A percentile compares a stretch with the other conserved stretches of the same genome.
phyloP scores from a whole-genome alignment of 371 early-diverging fungal species.

The Mortierella sp. region DNA sequence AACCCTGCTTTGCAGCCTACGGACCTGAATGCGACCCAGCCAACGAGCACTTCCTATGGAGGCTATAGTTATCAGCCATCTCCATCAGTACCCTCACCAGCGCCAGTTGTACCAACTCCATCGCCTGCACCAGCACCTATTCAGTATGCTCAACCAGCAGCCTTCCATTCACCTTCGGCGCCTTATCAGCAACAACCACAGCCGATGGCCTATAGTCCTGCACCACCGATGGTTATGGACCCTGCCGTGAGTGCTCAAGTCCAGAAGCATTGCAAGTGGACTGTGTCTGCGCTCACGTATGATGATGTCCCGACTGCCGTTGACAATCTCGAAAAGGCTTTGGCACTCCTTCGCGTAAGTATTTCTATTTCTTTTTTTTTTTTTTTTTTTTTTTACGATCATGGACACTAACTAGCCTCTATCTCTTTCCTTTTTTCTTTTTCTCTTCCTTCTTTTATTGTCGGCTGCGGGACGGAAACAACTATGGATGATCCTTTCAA shows the following conservation, averaged over 20 bases:
- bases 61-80: constrained; percentile 14
- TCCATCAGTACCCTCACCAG: constrained; percentile 7
- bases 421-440: not conserved
- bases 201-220: constrained; percentile 24
- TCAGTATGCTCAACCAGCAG: constrained; percentile 18
- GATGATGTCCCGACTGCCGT: constrained; percentile 92
- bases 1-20: too few species aligned
- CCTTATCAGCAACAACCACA: constrained; percentile 18
- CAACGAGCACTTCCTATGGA: constrained; percentile 12
- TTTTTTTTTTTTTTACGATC: not conserved
- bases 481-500: too few species aligned
- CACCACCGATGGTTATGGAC: constrained; percentile 56
- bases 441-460: not conserved
- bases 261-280: constrained; percentile 92
- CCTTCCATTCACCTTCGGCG: constrained; percentile 27
- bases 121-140: constrained; percentile 4
- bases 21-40: too few species aligned
- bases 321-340: constrained; percentile 82
- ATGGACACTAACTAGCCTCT: not conserved
- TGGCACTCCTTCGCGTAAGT: constrained; percentile 58
- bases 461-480: too few species aligned
- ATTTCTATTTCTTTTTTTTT: not conserved
- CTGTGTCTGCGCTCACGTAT: constrained; percentile 94
- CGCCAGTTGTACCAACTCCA: constrained; percentile 6
- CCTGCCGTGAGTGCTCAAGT: constrained; percentile 73